These are phyloP conservation scores for Pleurotus sapidus DNA, from an alignment of 768 basidiomycete genomes.

Conservation along the genomic window DNA sequence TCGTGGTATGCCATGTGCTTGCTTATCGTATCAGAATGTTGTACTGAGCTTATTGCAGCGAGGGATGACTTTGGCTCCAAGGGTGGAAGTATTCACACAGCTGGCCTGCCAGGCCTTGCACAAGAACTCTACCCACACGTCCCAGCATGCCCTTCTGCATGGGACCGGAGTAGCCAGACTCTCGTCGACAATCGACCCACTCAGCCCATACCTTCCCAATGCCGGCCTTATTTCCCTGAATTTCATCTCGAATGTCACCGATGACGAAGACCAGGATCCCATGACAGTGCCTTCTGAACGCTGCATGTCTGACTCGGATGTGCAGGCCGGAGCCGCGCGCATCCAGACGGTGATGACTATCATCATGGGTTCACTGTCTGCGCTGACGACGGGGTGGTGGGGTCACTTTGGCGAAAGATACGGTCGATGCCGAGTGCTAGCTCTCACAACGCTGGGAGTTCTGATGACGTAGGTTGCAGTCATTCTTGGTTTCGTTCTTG, in stretches of 20 bases:
- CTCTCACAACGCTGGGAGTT: conserved; percentile 62
- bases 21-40: background rate
- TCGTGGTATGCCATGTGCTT: conserved; percentile 54
- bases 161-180: conserved; percentile 27
- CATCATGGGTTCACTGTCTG: conserved; percentile 76
- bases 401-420: conserved; percentile 76
- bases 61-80: conserved; percentile 79
- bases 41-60: conserved; percentile 44
- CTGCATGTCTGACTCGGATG: conserved; percentile 48
- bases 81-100: conserved; percentile 79
- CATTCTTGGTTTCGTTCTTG: conserved; percentile 5
- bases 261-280: conserved; percentile 31
- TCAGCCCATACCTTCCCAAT: conserved; percentile 9
- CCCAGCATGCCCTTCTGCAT: conserved; percentile 9
- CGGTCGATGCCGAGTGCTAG: conserved; percentile 78
- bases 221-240: conserved; percentile 7
- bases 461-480: conserved; percentile 32
- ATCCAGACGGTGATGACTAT: conserved; percentile 77
- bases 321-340: conserved; percentile 68
- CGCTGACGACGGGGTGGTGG: conserved; percentile 89
- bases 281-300: conserved; percentile 31
- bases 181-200: conserved; percentile 14
- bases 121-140: conserved; percentile 40
- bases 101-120: conserved; percentile 64
- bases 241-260: conserved; percentile 9